Evolutionary conservation across 1,284 basidiomycete genomes (phyloP).

Genomic region (Cryptococcus sp.): DNA sequence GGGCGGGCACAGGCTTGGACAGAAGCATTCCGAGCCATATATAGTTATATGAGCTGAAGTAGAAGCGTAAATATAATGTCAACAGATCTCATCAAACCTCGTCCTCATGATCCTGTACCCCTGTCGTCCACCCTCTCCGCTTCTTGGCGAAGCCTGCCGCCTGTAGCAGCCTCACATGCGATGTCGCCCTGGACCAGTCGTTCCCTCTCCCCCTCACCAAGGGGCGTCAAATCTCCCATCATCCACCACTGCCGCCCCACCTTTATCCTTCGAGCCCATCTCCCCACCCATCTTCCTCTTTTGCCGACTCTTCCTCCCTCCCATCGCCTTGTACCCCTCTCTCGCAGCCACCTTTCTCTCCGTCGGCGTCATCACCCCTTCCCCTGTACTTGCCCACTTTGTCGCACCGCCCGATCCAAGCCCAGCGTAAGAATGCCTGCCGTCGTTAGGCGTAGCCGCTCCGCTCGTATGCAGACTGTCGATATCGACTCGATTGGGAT

Average conservation of each 20-base stretch:
- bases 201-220: constrained; percentile 12
- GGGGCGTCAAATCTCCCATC: constrained; percentile 42
- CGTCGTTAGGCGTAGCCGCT: constrained; percentile 59
- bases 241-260: constrained; percentile 30
- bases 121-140: too few species aligned
- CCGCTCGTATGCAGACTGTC: constrained; percentile 53
- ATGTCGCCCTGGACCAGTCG: too few species aligned
- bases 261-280: constrained; percentile 35
- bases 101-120: too few species aligned
- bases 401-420: constrained; percentile 31
- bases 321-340: constrained; percentile 80
- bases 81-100: too few species aligned
- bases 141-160: too few species aligned
- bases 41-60: too few species aligned
- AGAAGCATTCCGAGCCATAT: too few species aligned
- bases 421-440: constrained; percentile 43
- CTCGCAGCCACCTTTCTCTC: constrained; percentile 76
- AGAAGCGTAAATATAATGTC: too few species aligned
- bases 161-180: too few species aligned
- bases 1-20: too few species aligned
- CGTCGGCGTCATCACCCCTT: constrained; percentile 49
- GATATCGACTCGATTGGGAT: constrained; percentile 40
- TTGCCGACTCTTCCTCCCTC: constrained; percentile 64
- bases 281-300: constrained; percentile 54
- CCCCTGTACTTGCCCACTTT: constrained; percentile 29